Base-by-base conservation (phyloP, 1,139 yeast species). In the Keqinozyma sinolaborantium region DNA sequence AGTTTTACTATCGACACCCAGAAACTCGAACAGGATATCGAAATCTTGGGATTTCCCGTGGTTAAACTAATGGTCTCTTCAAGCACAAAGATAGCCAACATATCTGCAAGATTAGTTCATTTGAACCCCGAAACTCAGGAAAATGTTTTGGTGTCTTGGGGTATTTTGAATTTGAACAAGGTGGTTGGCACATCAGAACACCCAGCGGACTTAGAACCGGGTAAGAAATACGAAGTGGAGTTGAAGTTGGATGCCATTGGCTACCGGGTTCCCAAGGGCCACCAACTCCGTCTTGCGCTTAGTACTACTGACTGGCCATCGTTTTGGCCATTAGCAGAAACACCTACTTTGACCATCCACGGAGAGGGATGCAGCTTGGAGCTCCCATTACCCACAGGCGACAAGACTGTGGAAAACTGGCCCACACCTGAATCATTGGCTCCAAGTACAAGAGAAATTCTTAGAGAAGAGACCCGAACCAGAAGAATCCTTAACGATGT, bases 251-350 rank as follows among this genome's bases (percentile, higher is more conserved):
- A 66, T 41, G 64, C 61, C 5, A 34, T 60, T 24, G 71, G 70
- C 19, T 45, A 58, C 30, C 51, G 51, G 16, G 8, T 64, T 11
- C 45, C 36, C 9, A 47, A 48, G 29, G 66, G 64, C 4, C 70
- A 64, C 37, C 52, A 43, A 26, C 31, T 64, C 16, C 50, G 65
- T 36, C 40, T 64, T 14, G 62, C 65, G 0, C 47, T 64, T 25
- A 60, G 69, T 10, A 50, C 70, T 1, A 52, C 64, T 21, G 70
- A 64, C 37, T 64, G 71, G 70, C 70, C 70, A 9, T 65, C 61
- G 32, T 50, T 53, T 25, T 64, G 70, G 70, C 70, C 70, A 24
- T 45, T 57, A 0, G 55, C 41, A 4, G 60, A 53, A 40, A 58
- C 50, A 15, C 66, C 64, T 30, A 55, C 48, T 2, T 41, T 52